Evolutionary conservation across 2,329 filamentous ascomycete genomes (phyloP).

Genomic region (Ustulina deusta): DNA sequence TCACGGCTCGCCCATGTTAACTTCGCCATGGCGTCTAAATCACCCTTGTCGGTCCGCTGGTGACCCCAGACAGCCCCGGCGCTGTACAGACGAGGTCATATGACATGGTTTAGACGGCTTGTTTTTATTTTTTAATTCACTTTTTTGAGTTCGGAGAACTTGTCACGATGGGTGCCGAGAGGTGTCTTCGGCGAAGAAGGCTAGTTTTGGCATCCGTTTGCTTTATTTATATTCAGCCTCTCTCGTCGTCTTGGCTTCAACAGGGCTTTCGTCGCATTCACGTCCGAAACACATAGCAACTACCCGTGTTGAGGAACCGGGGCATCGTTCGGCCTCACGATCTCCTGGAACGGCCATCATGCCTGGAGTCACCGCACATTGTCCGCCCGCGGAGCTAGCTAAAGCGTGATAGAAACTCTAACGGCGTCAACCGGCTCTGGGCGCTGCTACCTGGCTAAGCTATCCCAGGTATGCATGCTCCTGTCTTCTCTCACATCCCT

Average conservation of each 20-base stretch:
- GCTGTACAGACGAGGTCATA: constrained; percentile 9
- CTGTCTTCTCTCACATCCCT: constrained; percentile 12
- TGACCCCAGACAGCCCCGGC: not conserved
- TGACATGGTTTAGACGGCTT: constrained; percentile 8
- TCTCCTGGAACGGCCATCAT: not conserved
- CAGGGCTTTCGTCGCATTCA: not conserved
- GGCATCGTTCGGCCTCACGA: not conserved
- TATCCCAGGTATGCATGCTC: constrained; percentile 21
- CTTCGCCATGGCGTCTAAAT: constrained; percentile 9
- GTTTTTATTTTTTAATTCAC: not conserved
- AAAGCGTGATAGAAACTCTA: constrained; percentile 37
- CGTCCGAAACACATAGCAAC: not conserved
- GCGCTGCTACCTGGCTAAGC: not conserved
- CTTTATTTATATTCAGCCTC: not conserved
- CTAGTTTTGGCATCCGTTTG: not conserved
- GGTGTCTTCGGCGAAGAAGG: not conserved
- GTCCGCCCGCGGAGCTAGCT: constrained; percentile 11
- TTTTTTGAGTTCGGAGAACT: constrained; percentile 14
- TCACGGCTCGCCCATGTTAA: constrained; percentile 3
- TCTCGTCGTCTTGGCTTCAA: not conserved
- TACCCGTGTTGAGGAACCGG: not conserved
- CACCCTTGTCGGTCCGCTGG: constrained; percentile 6
- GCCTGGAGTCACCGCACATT: not conserved
- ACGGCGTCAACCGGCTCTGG: constrained; percentile 2
- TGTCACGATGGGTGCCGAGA: not conserved